Evolutionary conservation across 176 grass and related monocot genomes (phyloP).

Genomic region (Juncus effusus): DNA sequence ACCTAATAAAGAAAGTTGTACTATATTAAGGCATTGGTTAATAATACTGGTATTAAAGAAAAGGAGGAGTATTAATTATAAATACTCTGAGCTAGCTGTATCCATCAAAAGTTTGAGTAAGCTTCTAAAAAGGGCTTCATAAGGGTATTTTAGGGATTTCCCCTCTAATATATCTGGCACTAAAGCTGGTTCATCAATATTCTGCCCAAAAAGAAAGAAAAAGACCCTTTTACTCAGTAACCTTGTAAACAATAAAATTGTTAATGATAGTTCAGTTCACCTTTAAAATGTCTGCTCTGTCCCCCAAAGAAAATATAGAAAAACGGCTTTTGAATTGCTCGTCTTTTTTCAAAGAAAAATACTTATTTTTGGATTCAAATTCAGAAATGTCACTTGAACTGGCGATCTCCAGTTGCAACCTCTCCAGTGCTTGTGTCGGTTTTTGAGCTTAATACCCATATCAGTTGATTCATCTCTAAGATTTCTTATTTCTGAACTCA

Average conservation of each 20-base stretch:
- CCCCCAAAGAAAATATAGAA: slow-evolving; percentile 83
- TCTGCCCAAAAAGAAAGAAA: slow-evolving; percentile 34
- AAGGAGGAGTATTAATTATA: slow-evolving; percentile 4
- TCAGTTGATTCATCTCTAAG: slow-evolving; percentile 55
- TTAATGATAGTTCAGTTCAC: too few relatives aligned
- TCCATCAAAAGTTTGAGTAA: slow-evolving; percentile 78
- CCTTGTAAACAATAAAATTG: neutral
- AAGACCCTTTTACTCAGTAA: neutral
- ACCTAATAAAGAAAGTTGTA: slow-evolving; percentile 34
- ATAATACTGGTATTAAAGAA: neutral
- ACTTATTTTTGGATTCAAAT: too few relatives aligned
- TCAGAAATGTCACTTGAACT: too few relatives aligned
- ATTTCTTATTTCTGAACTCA: slow-evolving; percentile 44
- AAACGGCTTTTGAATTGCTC: slow-evolving; percentile 50
- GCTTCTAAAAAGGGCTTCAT: slow-evolving; percentile 88
- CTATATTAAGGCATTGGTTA: neutral
- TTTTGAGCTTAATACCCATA: too few relatives aligned
- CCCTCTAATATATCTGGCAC: slow-evolving; percentile 73
- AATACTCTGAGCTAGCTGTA: slow-evolving; percentile 82
- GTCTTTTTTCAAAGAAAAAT: slow-evolving; percentile 60
- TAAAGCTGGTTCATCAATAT: slow-evolving; percentile 72
- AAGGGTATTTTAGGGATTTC: slow-evolving; percentile 64
- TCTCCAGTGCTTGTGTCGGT: too few relatives aligned
- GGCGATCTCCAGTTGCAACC: too few relatives aligned
- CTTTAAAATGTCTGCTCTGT: slow-evolving; percentile 84